A percentile compares a stretch with the other conserved stretches of the same genome.
Evolutionary conservation across 1,284 basidiomycete species (phyloP).

Genomic region (Pseudozyma flocculosa): DNA sequence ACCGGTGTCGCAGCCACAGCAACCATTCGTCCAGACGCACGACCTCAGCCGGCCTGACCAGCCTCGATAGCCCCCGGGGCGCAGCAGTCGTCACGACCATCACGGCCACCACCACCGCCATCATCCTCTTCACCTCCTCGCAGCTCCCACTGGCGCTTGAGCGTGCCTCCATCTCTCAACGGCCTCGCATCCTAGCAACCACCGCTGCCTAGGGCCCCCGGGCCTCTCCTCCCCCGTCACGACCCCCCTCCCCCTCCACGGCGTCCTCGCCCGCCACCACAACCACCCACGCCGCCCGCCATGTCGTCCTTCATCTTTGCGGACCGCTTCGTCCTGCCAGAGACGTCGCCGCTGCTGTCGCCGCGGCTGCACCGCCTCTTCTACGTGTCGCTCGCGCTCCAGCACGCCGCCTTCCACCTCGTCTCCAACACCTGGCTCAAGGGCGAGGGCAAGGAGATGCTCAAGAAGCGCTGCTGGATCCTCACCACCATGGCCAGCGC

Average conservation of each 20-base stretch:
- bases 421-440: slow-evolving; percentile 37
- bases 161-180: too few species aligned
- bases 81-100: too few species aligned
- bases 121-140: too few species aligned
- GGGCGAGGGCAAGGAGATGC: slow-evolving; percentile 37
- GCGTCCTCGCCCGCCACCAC: not conserved
- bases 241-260: not conserved
- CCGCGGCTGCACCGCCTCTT: slow-evolving; percentile 29
- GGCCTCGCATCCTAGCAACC: too few species aligned
- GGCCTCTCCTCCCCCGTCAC: too few species aligned
- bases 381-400: slow-evolving; percentile 38
- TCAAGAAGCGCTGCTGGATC: slow-evolving; percentile 56
- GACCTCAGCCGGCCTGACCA: too few species aligned
- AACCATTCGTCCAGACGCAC: too few species aligned
- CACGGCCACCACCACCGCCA: too few species aligned
- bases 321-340: slow-evolving; percentile 26
- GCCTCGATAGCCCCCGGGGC: too few species aligned
- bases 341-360: slow-evolving; percentile 15
- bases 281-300: not conserved
- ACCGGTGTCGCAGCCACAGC: too few species aligned
- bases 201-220: too few species aligned
- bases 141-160: too few species aligned
- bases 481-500: slow-evolving; percentile 52
- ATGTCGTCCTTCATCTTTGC: slow-evolving; percentile 28
- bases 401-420: slow-evolving; percentile 46